Evolutionary conservation across 257 asterid genomes (phyloP).

Genomic region (Asclepias syriaca): DNA sequence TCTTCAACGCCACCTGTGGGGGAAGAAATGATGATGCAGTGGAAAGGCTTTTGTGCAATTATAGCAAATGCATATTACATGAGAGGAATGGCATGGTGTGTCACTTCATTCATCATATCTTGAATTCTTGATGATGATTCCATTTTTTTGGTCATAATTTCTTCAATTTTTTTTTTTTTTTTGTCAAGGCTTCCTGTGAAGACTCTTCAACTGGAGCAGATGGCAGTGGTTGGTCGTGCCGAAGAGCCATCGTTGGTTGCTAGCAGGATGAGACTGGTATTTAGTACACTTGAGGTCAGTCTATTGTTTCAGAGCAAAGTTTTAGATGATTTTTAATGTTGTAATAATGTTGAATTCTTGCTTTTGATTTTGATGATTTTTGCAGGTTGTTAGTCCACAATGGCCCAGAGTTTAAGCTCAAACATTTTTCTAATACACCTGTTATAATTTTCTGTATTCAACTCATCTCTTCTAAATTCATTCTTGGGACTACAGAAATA

Average conservation of each 20-base stretch:
- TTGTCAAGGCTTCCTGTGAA: slow-evolving; percentile 87
- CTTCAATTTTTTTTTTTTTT: not conserved
- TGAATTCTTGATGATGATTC: too few species aligned
- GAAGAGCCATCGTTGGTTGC: slow-evolving; percentile 92
- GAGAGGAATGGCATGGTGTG: slow-evolving; percentile 99
- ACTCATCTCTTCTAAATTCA: too few species aligned
- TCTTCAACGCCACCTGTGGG: slow-evolving; percentile 80
- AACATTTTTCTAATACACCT: too few species aligned
- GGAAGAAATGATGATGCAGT: slow-evolving; percentile 51
- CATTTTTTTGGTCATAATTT: not conserved
- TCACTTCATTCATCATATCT: slow-evolving; percentile 10
- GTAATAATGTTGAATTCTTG: not conserved
- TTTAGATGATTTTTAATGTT: not conserved
- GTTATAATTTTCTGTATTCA: too few species aligned
- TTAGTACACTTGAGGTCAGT: slow-evolving; percentile 86
- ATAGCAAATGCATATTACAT: slow-evolving; percentile 88
- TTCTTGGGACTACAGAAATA: not conserved
- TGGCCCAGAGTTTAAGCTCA: slow-evolving; percentile 65
- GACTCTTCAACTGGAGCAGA: slow-evolving; percentile 89
- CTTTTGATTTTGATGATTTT: not conserved
- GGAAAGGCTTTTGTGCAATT: slow-evolving; percentile 97
- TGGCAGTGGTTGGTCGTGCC: slow-evolving; percentile 73
- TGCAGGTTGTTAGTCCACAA: slow-evolving; percentile 94
- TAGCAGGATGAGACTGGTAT: slow-evolving; percentile 87
- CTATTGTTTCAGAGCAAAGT: slow-evolving; percentile 9